Conservation (phyloP, 2,329 filamentous ascomycete genomes). For the Epichloe hybrida region DNA sequence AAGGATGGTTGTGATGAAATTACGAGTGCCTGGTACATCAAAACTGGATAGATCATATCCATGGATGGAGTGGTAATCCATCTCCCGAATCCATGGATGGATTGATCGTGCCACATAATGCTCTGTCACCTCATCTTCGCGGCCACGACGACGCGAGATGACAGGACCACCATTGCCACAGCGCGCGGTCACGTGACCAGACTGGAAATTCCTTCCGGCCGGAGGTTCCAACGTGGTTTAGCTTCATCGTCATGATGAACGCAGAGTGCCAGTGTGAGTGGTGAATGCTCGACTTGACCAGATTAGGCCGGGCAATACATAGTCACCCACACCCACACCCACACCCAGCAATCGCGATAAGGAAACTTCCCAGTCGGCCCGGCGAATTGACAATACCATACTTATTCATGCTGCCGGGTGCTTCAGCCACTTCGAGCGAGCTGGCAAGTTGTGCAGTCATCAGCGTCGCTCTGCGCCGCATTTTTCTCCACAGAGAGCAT, state of each 20-base stretch:
- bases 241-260: neutral
- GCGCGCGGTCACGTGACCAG: conserved; percentile 1
- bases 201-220: neutral
- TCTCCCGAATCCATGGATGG: conserved; percentile 18
- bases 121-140: neutral
- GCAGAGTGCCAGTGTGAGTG: neutral
- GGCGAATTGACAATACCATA: neutral
- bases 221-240: neutral
- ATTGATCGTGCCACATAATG: neutral
- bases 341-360: neutral
- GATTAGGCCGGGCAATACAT: too few relatives aligned
- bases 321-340: too few relatives aligned
- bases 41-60: conserved; percentile 49
- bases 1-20: conserved; percentile 7
- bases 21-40: conserved; percentile 38
- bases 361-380: neutral
- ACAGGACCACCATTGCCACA: neutral
- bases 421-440: neutral
- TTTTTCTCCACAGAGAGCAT: neutral
- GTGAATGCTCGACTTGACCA: too few relatives aligned
- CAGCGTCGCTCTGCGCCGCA: neutral
- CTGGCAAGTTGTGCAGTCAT: neutral
- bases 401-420: neutral
- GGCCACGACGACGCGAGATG: neutral
- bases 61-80: conserved; percentile 48